Conservation (phyloP, 2,329 filamentous ascomycete species). For the Colletotrichum cordylinicola region DNA sequence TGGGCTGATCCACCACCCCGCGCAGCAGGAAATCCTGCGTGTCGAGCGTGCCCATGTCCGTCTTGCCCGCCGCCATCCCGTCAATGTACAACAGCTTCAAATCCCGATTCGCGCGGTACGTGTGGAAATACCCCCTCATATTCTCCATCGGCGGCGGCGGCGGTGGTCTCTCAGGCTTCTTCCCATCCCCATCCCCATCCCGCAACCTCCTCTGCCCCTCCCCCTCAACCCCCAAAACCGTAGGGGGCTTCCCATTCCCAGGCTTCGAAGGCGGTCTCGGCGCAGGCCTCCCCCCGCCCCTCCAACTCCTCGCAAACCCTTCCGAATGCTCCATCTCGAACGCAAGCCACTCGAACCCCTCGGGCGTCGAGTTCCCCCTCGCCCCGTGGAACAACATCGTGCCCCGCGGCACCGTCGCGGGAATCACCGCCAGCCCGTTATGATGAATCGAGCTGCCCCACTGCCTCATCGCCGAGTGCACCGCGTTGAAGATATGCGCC, state of each 20-base stretch:
- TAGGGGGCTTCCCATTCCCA: neutral
- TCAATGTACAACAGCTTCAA: conserved; percentile 72
- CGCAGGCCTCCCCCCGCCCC: neutral
- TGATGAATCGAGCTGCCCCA: conserved; percentile 77
- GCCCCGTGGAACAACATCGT: conserved; percentile 74
- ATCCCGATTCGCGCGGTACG: conserved; percentile 63
- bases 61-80: conserved; percentile 73
- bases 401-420: conserved; percentile 67
- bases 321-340: conserved; percentile 80
- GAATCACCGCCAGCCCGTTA: conserved; percentile 77
- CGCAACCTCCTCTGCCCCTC: neutral
- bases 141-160: conserved; percentile 7
- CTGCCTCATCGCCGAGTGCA: conserved; percentile 75
- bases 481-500: conserved; percentile 73
- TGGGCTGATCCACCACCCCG: conserved; percentile 32
- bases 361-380: conserved; percentile 46
- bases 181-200: neutral
- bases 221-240: neutral
- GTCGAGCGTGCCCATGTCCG: conserved; percentile 69
- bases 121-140: conserved; percentile 66
- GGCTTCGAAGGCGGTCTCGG: neutral
- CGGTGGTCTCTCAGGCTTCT: neutral
- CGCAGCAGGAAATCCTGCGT: conserved; percentile 68
- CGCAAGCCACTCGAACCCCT: conserved; percentile 72
- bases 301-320: conserved; percentile 56